These are phyloP conservation scores for Aspergillus quadricinctus DNA, from an alignment of 2,329 filamentous ascomycete genomes.

Conservation along the genomic window DNA sequence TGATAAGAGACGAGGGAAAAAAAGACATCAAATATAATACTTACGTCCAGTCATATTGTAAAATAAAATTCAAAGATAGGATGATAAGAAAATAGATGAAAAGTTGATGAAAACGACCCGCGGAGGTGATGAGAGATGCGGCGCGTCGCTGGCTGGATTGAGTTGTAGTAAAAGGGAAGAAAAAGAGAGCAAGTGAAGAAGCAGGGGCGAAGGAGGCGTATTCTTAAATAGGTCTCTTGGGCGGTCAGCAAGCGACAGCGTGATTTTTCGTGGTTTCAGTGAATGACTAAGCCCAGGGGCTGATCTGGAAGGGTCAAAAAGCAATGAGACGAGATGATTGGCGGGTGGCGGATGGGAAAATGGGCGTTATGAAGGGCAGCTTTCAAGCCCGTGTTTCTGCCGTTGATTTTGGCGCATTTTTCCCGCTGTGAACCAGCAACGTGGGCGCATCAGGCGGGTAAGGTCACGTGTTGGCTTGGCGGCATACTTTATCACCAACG, in stretches of 20 bases:
- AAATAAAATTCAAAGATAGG: constrained; percentile 6
- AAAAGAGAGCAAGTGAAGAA: constrained; percentile 11
- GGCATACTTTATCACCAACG: not conserved
- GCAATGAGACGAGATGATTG: constrained; percentile 30
- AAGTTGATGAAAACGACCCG: constrained; percentile 15
- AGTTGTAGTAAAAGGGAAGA: constrained; percentile 13
- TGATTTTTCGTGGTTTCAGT: constrained; percentile 10
- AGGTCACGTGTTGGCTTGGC: constrained; percentile 16
- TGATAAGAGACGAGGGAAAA: not conserved
- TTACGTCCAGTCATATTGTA: constrained; percentile 41
- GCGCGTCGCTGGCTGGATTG: constrained; percentile 15
- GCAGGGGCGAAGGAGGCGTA: constrained; percentile 13
- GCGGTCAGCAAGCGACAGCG: constrained; percentile 17
- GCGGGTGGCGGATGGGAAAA: constrained; percentile 28
- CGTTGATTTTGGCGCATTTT: constrained; percentile 8
- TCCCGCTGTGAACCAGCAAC: not conserved
- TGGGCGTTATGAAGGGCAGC: constrained; percentile 37
- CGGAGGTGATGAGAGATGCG: constrained; percentile 10
- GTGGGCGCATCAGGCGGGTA: not conserved
- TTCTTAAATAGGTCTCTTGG: constrained; percentile 28
- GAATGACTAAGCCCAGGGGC: constrained; percentile 24
- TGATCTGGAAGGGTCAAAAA: constrained; percentile 21
- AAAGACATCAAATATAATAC: constrained; percentile 16
- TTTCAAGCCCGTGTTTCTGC: constrained; percentile 31
- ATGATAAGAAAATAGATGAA: constrained; percentile 12